phyloP scores from a whole-genome alignment of 192 early-diverging fungal genomes.

The Coemansia erecta region DNA sequence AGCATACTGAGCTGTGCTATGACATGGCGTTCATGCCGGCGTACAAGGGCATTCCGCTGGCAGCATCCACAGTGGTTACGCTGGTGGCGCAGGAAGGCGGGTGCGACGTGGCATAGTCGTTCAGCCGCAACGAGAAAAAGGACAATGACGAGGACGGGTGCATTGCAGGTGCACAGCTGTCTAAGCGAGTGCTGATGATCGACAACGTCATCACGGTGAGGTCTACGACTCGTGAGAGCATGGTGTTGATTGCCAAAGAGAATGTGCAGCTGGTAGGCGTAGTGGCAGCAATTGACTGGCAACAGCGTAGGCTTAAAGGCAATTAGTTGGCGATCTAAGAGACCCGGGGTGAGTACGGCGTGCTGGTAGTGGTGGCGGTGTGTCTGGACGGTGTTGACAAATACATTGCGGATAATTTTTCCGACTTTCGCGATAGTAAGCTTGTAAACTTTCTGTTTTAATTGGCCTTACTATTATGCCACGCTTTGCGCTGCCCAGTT shows the following conservation, averaged over 20 bases:
- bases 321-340: conserved; percentile 87
- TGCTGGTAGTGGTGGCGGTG: conserved; percentile 85
- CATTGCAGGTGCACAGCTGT: conserved; percentile 86
- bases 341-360: conserved; percentile 73
- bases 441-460: too few relatives aligned
- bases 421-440: too few relatives aligned
- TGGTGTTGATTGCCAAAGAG: conserved; percentile 72
- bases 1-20: conserved; percentile 64
- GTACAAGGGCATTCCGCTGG: conserved; percentile 98
- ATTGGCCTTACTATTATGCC: too few relatives aligned
- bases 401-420: conserved; percentile 74
- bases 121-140: conserved; percentile 99
- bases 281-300: conserved; percentile 90
- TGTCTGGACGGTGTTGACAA: conserved; percentile 82
- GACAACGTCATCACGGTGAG: conserved; percentile 99
- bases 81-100: conserved; percentile 54
- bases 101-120: conserved; percentile 77
- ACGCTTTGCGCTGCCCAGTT: too few relatives aligned
- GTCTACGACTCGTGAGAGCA: conserved; percentile 92
- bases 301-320: conserved; percentile 72
- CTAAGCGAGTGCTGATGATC: conserved; percentile 75
- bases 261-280: conserved; percentile 79
- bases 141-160: conserved; percentile 97
- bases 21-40: conserved; percentile 96
- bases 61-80: conserved; percentile 76